Evolutionary conservation across 1,139 yeast species (phyloP), one percentile per base, ranked within the genome.

Genomic region (Lipomyces yarrowii): DNA sequence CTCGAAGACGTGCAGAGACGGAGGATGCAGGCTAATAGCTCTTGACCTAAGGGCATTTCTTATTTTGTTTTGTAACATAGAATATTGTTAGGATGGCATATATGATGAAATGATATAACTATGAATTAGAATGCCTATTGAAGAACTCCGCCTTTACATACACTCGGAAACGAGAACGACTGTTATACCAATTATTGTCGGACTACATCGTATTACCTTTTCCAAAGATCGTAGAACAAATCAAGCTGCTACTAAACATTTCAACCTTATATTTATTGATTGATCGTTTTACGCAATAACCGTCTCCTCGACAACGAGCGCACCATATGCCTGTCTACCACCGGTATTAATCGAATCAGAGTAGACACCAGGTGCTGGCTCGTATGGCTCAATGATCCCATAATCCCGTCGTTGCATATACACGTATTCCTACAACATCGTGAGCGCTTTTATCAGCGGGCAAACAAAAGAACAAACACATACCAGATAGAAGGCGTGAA

Each of bases 341-440:
- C 65, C 64, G 33, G 66, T 64, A 57, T 65, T 63, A 48, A 65
- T 65, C 11, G 57, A 39, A 51, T 65, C 69, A 4, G 69, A 65
- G 61, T 65, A 65, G 4, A 65, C 69, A 15, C 69, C 69, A 1
- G 69, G 69, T 1, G 69, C 69, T 15, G 69, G 63, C 23, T 52
- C 63, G 37, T 52, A 59, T 15, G 63, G 58, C 46, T 58, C 67
- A 33, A 56, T 33, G 42, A 58, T 10, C 15, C 65, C 68, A 18
- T 39, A 42, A 33, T 65, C 69, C n/a, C 69, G 64, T 30, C 69
- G 67, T 33, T 58, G 42, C 21, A 65, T 57, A 63, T 65, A 65
- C 37, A 65, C 59, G 59, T 65, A 65, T 33, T 65, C 69, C 62
- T 52, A 30, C 33, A 15, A 11, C n/a, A 6, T 15, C 18, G 13